phyloP scores from a whole-genome alignment of 140 eudicot genomes.

The Cichorium intybus region DNA sequence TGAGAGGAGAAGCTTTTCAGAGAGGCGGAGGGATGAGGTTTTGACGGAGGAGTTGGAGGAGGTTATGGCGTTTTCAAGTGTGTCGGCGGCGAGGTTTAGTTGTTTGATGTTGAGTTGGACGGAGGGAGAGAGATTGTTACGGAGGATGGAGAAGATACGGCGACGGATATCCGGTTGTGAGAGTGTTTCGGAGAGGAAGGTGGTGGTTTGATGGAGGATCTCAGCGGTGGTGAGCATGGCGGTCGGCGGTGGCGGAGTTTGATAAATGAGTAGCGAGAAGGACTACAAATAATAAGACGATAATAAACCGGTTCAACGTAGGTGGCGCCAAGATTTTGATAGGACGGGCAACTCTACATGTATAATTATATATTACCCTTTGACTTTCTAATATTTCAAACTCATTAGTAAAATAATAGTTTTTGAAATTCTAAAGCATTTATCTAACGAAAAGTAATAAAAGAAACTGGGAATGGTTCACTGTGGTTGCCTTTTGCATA shows the following conservation, averaged over 20 bases:
- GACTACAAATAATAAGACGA: slow-evolving; percentile 10
- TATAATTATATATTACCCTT: slow-evolving; percentile 11
- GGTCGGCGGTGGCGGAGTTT: slow-evolving; percentile 26
- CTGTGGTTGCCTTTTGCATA: neutral
- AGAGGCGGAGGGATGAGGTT: slow-evolving; percentile 57
- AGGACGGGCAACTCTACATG: slow-evolving; percentile 20
- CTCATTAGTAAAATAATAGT: neutral
- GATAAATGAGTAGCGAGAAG: neutral
- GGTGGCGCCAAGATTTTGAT: slow-evolving; percentile 22
- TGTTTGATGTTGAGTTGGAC: slow-evolving; percentile 35
- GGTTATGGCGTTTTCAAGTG: slow-evolving; percentile 60
- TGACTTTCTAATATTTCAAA: neutral
- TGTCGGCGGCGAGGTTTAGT: slow-evolving; percentile 44
- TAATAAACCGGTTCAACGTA: slow-evolving; percentile 9
- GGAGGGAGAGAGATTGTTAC: slow-evolving; percentile 27
- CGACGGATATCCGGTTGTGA: slow-evolving; percentile 49
- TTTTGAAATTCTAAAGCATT: neutral
- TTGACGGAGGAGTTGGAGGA: slow-evolving; percentile 32
- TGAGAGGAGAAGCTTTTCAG: slow-evolving; percentile 55
- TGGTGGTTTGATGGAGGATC: slow-evolving; percentile 49
- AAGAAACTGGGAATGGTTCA: neutral
- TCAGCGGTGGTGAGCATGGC: slow-evolving; percentile 44
- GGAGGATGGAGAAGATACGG: slow-evolving; percentile 44
- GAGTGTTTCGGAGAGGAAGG: slow-evolving; percentile 48
- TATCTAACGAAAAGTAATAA: neutral